phyloP scores from a whole-genome alignment of 2,329 filamentous ascomycete species.

The Ophiostoma pallidulum region DNA sequence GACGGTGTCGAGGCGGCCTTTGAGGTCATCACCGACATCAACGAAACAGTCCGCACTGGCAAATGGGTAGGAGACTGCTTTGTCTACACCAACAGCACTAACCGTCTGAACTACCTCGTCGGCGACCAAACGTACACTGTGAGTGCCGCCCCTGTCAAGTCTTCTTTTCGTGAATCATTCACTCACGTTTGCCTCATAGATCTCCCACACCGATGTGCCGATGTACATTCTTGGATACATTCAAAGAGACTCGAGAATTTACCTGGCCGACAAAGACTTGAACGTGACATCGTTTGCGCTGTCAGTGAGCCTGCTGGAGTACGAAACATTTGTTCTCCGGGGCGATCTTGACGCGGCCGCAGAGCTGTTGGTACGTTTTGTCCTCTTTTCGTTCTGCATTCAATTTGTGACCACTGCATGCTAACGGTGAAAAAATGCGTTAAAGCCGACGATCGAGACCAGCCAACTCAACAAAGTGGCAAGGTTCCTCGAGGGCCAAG shows the following conservation, averaged over 20 bases:
- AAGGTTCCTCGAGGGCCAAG: conserved; percentile 89
- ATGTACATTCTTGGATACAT: conserved; percentile 96
- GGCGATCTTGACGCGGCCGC: conserved; percentile 87
- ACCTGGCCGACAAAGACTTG: conserved; percentile 93
- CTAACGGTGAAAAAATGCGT: too few species aligned
- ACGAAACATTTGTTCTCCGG: conserved; percentile 89
- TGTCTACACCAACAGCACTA: conserved; percentile 95
- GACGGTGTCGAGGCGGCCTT: conserved; percentile 95
- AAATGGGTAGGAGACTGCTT: conserved; percentile 99
- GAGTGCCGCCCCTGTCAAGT: not conserved
- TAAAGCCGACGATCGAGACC: conserved; percentile 61
- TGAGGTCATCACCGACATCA: conserved; percentile 91
- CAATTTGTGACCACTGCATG: not conserved
- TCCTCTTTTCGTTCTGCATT: not conserved
- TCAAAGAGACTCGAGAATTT: conserved; percentile 87
- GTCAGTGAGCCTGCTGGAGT: conserved; percentile 87
- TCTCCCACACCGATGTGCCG: conserved; percentile 84
- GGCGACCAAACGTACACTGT: conserved; percentile 97
- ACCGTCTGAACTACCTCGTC: conserved; percentile 94
- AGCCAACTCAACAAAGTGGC: conserved; percentile 98
- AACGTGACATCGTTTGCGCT: conserved; percentile 82
- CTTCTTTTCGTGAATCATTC: not conserved
- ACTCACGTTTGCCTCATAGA: conserved; percentile 9
- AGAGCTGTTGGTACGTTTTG: conserved; percentile 56
- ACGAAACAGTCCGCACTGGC: conserved; percentile 83